phyloP scores from a whole-genome alignment of 1,284 basidiomycete species.

The Puccinia brachypodii region DNA sequence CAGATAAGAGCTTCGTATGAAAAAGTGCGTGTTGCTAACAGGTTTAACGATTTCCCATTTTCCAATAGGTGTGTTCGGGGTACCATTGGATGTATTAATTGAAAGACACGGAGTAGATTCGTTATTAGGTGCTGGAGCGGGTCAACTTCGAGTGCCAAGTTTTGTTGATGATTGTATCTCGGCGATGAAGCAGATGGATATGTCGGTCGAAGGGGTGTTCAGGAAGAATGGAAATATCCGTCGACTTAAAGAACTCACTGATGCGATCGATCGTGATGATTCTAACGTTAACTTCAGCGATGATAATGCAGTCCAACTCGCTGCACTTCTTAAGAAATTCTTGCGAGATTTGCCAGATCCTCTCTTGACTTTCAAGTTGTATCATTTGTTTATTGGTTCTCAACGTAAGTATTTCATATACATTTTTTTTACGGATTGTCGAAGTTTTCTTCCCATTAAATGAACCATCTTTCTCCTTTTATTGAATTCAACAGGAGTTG shows the following conservation, averaged over 20 bases:
- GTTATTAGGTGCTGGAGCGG: constrained; percentile 76
- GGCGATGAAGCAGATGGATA: constrained; percentile 99
- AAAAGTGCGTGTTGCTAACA: not conserved
- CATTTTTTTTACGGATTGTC: not conserved
- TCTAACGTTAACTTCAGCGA: constrained; percentile 70
- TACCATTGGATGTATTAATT: constrained; percentile 90
- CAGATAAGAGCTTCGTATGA: not conserved
- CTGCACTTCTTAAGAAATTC: constrained; percentile 95
- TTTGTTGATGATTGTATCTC: constrained; percentile 98
- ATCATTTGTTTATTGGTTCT: constrained; percentile 81
- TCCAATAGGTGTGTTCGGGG: constrained; percentile 65
- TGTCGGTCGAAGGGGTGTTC: constrained; percentile 99
- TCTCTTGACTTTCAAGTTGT: constrained; percentile 88
- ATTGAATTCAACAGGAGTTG: constrained; percentile 62
- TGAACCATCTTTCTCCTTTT: not conserved
- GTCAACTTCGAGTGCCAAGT: constrained; percentile 83
- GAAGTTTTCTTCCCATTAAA: constrained; percentile 17
- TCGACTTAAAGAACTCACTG: constrained; percentile 81
- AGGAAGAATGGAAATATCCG: constrained; percentile 97
- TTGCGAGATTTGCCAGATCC: constrained; percentile 95
- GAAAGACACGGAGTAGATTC: constrained; percentile 94
- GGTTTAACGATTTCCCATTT: not conserved
- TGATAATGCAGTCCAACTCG: constrained; percentile 96
- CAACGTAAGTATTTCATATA: constrained; percentile 66
- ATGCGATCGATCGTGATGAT: constrained; percentile 89